A percentile compares a stretch with the other conserved stretches of the same genome.
Evolutionary conservation across 805 yeast genomes (phyloP).

Genomic region (Saccharomycopsis malanga): DNA sequence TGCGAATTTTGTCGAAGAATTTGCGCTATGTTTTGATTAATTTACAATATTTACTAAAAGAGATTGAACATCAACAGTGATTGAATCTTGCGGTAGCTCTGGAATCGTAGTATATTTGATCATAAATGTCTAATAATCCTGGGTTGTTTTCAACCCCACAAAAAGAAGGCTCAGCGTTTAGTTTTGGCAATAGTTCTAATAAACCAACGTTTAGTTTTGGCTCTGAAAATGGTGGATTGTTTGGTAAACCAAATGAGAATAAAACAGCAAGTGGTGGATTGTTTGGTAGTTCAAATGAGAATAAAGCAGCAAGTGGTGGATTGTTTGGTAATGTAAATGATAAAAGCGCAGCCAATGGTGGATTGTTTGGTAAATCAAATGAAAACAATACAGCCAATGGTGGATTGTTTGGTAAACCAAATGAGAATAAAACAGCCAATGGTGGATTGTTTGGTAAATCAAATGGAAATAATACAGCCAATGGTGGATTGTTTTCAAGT

Average conservation of each 20-base stretch:
- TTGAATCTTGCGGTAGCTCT: too few species aligned
- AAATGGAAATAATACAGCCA: background rate
- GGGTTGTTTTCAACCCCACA: too few species aligned
- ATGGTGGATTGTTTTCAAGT: slow-evolving; percentile 1
- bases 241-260: too few species aligned
- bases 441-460: background rate
- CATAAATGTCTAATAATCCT: too few species aligned
- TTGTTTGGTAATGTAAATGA: slow-evolving; percentile 2
- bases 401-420: slow-evolving; percentile 22
- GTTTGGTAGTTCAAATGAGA: slow-evolving; percentile 11
- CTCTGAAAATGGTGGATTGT: slow-evolving; percentile 15
- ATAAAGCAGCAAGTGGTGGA: slow-evolving; percentile 15
- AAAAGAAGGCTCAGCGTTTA: too few species aligned
- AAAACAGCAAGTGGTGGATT: slow-evolving; percentile 10
- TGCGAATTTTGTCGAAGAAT: too few species aligned
- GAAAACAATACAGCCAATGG: slow-evolving; percentile 7
- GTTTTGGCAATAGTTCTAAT: slow-evolving; percentile 13
- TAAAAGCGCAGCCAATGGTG: slow-evolving; percentile 21
- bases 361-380: slow-evolving; percentile 26
- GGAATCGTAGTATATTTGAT: too few species aligned
- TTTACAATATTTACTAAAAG: background rate
- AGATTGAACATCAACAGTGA: background rate
- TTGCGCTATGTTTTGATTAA: too few species aligned
- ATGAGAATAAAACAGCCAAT: slow-evolving; percentile 3
- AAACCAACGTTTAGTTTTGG: slow-evolving; percentile 22